Percentiles rank a stretch among this genome's conserved stretches.
Evolutionary conservation across 345 rosid species (phyloP).

Genomic region (Eutrema yunnanense): DNA sequence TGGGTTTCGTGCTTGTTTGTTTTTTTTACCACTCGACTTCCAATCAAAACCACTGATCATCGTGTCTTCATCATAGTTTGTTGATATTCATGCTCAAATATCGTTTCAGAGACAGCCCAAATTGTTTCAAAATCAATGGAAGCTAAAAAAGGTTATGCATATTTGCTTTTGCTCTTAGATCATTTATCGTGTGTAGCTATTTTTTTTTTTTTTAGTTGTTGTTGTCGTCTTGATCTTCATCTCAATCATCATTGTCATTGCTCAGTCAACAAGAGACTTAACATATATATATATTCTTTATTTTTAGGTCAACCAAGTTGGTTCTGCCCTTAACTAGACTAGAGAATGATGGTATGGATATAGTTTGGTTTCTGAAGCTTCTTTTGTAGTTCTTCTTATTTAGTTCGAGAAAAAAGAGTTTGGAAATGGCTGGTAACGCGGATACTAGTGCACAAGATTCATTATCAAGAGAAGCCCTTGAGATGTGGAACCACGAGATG

Average conservation of each 20-base stretch:
- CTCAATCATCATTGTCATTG: conserved; percentile 1
- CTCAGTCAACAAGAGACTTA: conserved; percentile 11
- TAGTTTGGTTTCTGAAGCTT: neutral
- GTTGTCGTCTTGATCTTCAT: neutral
- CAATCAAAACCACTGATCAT: too few relatives aligned
- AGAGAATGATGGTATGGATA: neutral
- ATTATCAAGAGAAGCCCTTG: conserved; percentile 37
- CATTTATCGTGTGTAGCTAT: neutral
- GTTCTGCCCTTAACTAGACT: neutral
- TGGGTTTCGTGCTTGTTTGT: neutral
- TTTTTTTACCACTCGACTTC: neutral
- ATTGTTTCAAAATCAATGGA: neutral
- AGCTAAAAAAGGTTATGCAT: neutral
- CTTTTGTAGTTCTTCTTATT: neutral
- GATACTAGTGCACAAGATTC: conserved; percentile 35
- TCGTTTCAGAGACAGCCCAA: neutral
- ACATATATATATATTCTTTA: neutral
- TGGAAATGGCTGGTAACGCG: conserved; percentile 47
- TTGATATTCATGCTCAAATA: neutral
- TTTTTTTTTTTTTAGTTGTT: neutral
- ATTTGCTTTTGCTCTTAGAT: neutral
- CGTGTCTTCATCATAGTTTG: neutral
- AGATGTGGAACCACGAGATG: neutral
- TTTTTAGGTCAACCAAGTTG: conserved; percentile 1
- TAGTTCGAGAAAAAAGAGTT: conserved; percentile 16